Conservation (phyloP, 345 rosid genomes). For the Citrus sinensis region DVS_A1.0 CM039163.1:44987001-44987500, state of each 20-base stretch:
- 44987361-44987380: slow-evolving; percentile 45
- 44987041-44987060: neutral
- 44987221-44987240: slow-evolving; percentile 81
- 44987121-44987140: slow-evolving; percentile 23
- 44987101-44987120: slow-evolving; percentile 17
- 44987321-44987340: slow-evolving; percentile 81
- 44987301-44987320: slow-evolving; percentile 92
- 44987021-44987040: neutral
- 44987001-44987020: neutral
- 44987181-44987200: slow-evolving; percentile 83
- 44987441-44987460: neutral
- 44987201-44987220: slow-evolving; percentile 81
- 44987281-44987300: slow-evolving; percentile 98
- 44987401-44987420: slow-evolving; percentile 27
- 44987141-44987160: slow-evolving; percentile 63
- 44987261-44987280: slow-evolving; percentile 64
- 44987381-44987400: slow-evolving; percentile 35
- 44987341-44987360: slow-evolving; percentile 78
- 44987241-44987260: slow-evolving; percentile 56
- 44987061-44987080: neutral
- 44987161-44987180: slow-evolving; percentile 63
- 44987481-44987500: slow-evolving; percentile 72
- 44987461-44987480: slow-evolving; percentile 10
- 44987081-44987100: slow-evolving; percentile 5
- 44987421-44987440: slow-evolving; percentile 38